Evolutionary conservation across 1,284 basidiomycete species (phyloP).

Genomic region (Trametes sp.): DNA sequence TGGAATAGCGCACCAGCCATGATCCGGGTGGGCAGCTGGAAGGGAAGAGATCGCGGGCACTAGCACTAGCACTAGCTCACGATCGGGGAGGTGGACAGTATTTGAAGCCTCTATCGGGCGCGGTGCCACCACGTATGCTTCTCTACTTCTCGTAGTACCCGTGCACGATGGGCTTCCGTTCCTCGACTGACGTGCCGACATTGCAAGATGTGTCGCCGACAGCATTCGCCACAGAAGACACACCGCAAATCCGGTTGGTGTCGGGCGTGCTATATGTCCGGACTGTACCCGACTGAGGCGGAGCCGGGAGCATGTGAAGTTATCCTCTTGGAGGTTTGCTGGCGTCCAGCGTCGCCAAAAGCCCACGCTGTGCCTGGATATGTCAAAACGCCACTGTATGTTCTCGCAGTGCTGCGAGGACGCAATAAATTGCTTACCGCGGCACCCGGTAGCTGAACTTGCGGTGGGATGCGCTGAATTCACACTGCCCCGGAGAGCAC

Average conservation of each 20-base stretch:
- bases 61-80: neutral
- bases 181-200: neutral
- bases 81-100: neutral
- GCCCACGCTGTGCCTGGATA: neutral
- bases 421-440: neutral
- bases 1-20: conserved; percentile 10
- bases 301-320: no score
- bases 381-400: neutral
- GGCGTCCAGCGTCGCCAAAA: no score
- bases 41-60: neutral
- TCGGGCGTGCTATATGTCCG: neutral
- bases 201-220: neutral
- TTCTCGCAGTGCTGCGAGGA: neutral
- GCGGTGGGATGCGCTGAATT: neutral
- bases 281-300: neutral
- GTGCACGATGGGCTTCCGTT: neutral
- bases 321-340: no score
- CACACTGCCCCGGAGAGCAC: neutral
- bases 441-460: neutral
- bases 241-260: no score
- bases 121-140: no score
- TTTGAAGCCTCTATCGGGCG: neutral
- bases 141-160: neutral
- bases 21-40: neutral
- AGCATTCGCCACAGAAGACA: no score